These are phyloP conservation scores for Coemansia sp. DNA, from an alignment of 192 early-diverging fungal genomes.

Conservation along the genomic window DNA sequence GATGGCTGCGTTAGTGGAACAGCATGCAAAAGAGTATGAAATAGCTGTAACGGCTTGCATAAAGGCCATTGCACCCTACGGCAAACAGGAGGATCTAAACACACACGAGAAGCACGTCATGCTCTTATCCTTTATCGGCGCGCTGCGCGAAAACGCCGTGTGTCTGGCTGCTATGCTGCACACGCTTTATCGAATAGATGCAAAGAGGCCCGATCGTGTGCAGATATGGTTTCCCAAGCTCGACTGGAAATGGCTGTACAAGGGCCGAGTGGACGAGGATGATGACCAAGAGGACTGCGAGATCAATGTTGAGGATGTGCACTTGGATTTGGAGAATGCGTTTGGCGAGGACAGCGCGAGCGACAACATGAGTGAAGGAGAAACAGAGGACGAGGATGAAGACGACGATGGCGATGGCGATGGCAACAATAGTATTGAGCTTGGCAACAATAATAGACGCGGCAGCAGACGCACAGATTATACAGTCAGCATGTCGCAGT, in stretches of 20 bases:
- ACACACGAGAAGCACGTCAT: constrained; percentile 24
- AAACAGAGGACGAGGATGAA: background rate
- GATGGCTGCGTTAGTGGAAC: constrained; percentile 18
- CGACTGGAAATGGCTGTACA: constrained; percentile 31
- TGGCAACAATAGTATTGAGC: too few relatives aligned
- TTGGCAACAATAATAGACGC: too few relatives aligned
- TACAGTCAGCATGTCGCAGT: too few relatives aligned
- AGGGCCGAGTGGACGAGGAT: constrained; percentile 14
- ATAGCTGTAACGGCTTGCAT: constrained; percentile 16
- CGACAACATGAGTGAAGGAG: too few relatives aligned
- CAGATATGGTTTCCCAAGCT: constrained; percentile 37
- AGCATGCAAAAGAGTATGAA: constrained; percentile 24
- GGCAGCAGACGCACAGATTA: too few relatives aligned
- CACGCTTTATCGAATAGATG: constrained; percentile 16
- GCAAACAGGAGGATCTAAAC: background rate
- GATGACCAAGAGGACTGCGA: constrained; percentile 19
- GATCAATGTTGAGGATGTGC: constrained; percentile 8
- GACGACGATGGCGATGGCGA: background rate
- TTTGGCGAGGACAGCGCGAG: constrained; percentile 5
- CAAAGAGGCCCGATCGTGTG: constrained; percentile 10
- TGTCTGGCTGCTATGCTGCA: constrained; percentile 16
- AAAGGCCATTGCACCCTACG: constrained; percentile 21
- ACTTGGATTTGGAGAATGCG: constrained; percentile 30
- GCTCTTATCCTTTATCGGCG: constrained; percentile 38
- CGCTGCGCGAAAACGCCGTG: constrained; percentile 34